These are phyloP conservation scores for Mycosphaerelloides madeirae DNA, from an alignment of 2,329 filamentous ascomycete species.

Conservation along the genomic window DNA sequence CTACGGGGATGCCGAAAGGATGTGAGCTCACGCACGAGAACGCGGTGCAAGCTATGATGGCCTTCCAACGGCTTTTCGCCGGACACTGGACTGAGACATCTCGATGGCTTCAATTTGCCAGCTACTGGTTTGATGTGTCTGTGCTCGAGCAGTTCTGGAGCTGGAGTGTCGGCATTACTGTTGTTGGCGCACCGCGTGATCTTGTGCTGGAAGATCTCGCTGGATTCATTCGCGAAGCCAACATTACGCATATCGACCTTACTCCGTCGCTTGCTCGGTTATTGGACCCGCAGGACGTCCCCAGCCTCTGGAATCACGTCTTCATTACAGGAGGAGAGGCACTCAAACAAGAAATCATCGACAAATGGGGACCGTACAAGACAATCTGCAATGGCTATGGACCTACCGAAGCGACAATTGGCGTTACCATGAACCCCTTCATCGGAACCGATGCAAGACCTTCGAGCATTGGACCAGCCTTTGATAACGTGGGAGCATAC, in stretches of 20 bases:
- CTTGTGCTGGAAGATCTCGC: constrained; percentile 79
- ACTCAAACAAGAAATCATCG: constrained; percentile 81
- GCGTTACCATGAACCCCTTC: constrained; percentile 81
- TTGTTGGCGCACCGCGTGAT: constrained; percentile 77
- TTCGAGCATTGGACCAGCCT: constrained; percentile 82
- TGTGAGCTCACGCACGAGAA: constrained; percentile 88
- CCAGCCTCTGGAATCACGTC: constrained; percentile 71
- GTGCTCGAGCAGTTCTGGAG: constrained; percentile 94
- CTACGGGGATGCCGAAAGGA: constrained; percentile 80
- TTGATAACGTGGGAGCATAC: constrained; percentile 80
- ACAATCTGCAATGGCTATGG: constrained; percentile 91
- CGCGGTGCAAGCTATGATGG: constrained; percentile 80
- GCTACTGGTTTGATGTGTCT: constrained; percentile 90
- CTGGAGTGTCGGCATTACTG: constrained; percentile 82
- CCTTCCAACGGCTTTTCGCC: constrained; percentile 73
- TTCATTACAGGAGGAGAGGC: constrained; percentile 93
- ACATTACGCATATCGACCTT: constrained; percentile 85
- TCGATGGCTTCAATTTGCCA: constrained; percentile 87
- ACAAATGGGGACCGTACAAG: constrained; percentile 71
- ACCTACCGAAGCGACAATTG: constrained; percentile 89
- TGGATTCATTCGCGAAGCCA: constrained; percentile 63
- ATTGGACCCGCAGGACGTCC: constrained; percentile 73
- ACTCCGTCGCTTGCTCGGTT: constrained; percentile 82
- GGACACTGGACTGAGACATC: constrained; percentile 69
- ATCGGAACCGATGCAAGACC: constrained; percentile 73